Evolutionary conservation across 2,329 filamentous ascomycete genomes (phyloP).

Genomic region (Sclerotinia glacialis): DNA sequence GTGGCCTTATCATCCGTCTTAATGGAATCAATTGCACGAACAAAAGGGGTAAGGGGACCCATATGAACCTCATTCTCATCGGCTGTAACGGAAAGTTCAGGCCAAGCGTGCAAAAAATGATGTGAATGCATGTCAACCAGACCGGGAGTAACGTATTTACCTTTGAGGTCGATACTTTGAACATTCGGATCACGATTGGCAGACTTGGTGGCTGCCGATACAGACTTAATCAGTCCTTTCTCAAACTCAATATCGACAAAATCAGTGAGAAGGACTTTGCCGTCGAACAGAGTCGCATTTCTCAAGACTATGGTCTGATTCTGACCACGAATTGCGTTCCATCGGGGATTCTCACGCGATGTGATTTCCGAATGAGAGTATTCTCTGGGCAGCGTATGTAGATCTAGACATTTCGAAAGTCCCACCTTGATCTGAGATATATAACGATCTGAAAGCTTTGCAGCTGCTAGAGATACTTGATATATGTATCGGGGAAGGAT

Average conservation of each 20-base stretch:
- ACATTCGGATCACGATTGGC: slow-evolving; percentile 24
- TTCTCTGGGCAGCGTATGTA: slow-evolving; percentile 28
- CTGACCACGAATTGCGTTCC: slow-evolving; percentile 43
- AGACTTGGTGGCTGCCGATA: slow-evolving; percentile 30
- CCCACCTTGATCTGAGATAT: slow-evolving; percentile 29
- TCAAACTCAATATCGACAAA: slow-evolving; percentile 43
- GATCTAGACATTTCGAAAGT: slow-evolving; percentile 35
- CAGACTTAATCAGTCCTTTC: slow-evolving; percentile 42
- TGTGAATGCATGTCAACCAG: slow-evolving; percentile 49
- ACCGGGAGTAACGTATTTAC: slow-evolving; percentile 46
- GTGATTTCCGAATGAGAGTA: slow-evolving; percentile 21
- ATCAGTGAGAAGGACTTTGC: slow-evolving; percentile 39
- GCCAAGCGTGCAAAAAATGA: slow-evolving; percentile 42
- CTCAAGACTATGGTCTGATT: slow-evolving; percentile 41
- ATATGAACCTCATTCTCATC: slow-evolving; percentile 44
- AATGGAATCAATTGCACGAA: slow-evolving; percentile 43
- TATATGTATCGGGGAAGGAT: slow-evolving; percentile 34
- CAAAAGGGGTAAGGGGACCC: slow-evolving; percentile 42
- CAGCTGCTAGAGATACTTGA: slow-evolving; percentile 24
- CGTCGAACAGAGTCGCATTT: slow-evolving; percentile 47
- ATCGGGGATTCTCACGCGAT: slow-evolving; percentile 42
- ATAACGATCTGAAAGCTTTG: slow-evolving; percentile 30
- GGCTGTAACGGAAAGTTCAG: slow-evolving; percentile 35
- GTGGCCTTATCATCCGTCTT: slow-evolving; percentile 45
- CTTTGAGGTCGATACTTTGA: slow-evolving; percentile 39